Evolutionary conservation across 371 early-diverging fungal species (phyloP).

Genomic region (Saksenaea oblongispora): DNA sequence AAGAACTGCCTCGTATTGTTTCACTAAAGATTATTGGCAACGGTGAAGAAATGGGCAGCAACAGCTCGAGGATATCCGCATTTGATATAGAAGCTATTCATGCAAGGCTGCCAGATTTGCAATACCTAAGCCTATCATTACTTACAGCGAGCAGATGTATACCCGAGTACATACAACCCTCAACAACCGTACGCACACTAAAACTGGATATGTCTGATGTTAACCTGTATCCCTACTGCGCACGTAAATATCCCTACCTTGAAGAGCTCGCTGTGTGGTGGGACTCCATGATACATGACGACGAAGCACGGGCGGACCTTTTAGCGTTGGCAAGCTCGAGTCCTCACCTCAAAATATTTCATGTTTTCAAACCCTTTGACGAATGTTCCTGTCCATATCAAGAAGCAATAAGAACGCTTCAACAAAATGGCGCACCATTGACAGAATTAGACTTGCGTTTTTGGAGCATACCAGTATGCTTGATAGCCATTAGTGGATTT

Average conservation of each 20-base stretch:
- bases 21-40: background rate
- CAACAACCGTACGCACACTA: background rate
- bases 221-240: background rate
- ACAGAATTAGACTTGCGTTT: background rate
- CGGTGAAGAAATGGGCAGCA: background rate
- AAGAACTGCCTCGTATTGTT: background rate
- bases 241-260: background rate
- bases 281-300: background rate
- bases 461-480: background rate
- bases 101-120: background rate
- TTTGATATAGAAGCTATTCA: background rate
- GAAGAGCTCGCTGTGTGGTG: background rate
- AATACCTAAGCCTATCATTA: background rate
- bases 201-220: background rate
- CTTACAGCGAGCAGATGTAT: background rate
- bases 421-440: background rate
- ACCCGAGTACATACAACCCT: background rate
- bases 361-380: background rate
- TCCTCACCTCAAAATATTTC: background rate
- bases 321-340: background rate
- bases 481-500: background rate
- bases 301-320: background rate
- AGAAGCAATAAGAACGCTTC: background rate
- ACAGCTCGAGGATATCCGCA: background rate
- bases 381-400: background rate